A percentile compares a stretch with the other conserved stretches of the same genome.
These are phyloP conservation scores for Oryza officinalis DNA, from an alignment of 176 grass and related monocot genomes.

Conservation along the genomic window DNA sequence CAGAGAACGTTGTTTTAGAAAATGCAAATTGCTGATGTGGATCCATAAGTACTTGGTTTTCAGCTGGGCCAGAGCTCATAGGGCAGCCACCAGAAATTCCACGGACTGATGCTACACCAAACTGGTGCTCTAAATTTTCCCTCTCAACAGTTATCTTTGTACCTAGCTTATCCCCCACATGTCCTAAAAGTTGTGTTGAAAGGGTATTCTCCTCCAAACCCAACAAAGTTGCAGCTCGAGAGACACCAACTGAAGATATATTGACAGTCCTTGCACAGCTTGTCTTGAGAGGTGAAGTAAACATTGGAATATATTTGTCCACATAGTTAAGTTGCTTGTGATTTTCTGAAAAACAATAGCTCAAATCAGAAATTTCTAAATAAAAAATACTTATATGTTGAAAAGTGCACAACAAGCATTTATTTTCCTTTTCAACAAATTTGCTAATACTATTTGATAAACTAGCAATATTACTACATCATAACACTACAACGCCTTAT, in stretches of 20 bases:
- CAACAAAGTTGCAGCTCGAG: constrained; percentile 76
- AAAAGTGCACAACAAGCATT: constrained; percentile 9
- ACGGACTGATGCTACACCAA: constrained; percentile 22
- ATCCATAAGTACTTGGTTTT: constrained; percentile 47
- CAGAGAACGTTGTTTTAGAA: constrained; percentile 30
- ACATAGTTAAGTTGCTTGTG: constrained; percentile 36
- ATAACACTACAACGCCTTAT: constrained; percentile 29
- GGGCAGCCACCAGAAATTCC: constrained; percentile 27
- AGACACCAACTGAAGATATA: constrained; percentile 66
- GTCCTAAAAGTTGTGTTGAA: constrained; percentile 60
- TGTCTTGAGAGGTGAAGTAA: constrained; percentile 64
- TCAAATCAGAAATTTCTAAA: constrained; percentile 31
- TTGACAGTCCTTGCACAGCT: constrained; percentile 56
- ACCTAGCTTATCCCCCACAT: constrained; percentile 50
- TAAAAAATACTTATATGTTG: background rate
- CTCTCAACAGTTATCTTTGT: constrained; percentile 42
- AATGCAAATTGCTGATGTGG: constrained; percentile 27
- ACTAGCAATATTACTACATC: background rate
- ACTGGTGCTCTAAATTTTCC: constrained; percentile 35
- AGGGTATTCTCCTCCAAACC: constrained; percentile 67
- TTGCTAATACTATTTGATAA: constrained; percentile 19
- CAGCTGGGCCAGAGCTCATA: constrained; percentile 35
- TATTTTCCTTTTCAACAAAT: background rate
- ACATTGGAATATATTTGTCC: constrained; percentile 37
- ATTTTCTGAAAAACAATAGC: constrained; percentile 38